Base-by-base conservation (phyloP, 305 asterid species). In the Fraxinus sp. region DNA sequence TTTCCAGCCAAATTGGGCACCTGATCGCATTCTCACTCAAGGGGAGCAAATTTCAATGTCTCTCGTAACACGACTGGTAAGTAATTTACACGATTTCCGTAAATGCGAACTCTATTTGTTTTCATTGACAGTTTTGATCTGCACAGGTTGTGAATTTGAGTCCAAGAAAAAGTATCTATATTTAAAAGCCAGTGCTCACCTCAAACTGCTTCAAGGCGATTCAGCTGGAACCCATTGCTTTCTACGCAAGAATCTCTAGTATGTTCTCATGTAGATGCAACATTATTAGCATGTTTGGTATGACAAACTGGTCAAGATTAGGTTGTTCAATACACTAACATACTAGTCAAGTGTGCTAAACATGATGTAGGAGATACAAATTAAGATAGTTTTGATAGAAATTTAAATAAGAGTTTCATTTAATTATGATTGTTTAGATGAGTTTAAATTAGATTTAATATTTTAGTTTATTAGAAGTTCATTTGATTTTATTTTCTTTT, bases 141-240 rank as follows among this genome's bases (percentile, higher is more conserved):
- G 16, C 68, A 77, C 59, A 87, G 92, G 94, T 2, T 89, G 91
- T 72, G 97, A 93, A 44, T 92, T 92, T 81, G 87, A 83, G 82
- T 92, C 97, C 35, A 91, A 86, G 90, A 86, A 84, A 90, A 90
- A 86, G 26, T 92, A 91, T 77, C 77, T 90, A 64, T 91, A 88
- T 44, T 94, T 93, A 13, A 89, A 90, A 85, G 86, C 84, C 76
- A 84, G 88, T 59, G 91, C 90, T 10, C 86, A 90, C 66, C 84
- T 92, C 81, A 92, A 85, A 83, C 83, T 92, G 41, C 87, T 91
- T 70, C 76, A 79, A 20, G 91, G 92, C 10, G 93, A 91, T 77
- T 91, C 94, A 24, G 92, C 93, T 78, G 97, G 94, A 85, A 91
- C 91, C 0, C 35, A 79, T 90, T 73, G 92, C 94, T 37, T 91